phyloP scores from a whole-genome alignment of 768 basidiomycete species.

The Scleroderma citrinum region DNA sequence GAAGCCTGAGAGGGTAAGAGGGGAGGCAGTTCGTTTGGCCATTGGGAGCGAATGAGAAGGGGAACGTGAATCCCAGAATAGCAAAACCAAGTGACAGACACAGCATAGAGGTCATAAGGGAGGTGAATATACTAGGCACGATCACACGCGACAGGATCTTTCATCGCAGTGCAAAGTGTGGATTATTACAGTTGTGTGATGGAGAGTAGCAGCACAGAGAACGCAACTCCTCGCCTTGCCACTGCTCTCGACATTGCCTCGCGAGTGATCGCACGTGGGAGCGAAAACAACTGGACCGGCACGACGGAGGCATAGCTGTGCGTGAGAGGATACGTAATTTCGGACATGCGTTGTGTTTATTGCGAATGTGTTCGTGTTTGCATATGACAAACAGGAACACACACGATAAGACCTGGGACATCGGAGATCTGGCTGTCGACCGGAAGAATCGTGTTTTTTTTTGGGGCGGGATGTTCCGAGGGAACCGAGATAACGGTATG shows the following conservation, averaged over 20 bases:
- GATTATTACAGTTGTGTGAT: not conserved
- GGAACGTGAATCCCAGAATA: not conserved
- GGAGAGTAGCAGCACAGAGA: not conserved
- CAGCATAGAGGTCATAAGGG: not conserved
- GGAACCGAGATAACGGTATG: conserved; percentile 27
- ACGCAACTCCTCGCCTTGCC: not conserved
- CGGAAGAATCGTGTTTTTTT: conserved; percentile 15
- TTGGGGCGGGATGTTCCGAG: conserved; percentile 26
- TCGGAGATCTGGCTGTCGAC: conserved; percentile 23
- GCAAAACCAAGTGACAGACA: not conserved
- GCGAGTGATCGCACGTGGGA: too few relatives aligned
- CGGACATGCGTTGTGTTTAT: conserved; percentile 25
- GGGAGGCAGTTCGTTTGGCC: not conserved
- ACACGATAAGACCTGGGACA: conserved; percentile 12
- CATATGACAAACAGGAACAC: conserved; percentile 1
- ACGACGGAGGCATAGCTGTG: conserved; percentile 18
- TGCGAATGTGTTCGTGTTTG: conserved; percentile 8
- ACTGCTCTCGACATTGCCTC: not conserved
- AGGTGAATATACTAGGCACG: not conserved
- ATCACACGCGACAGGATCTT: not conserved
- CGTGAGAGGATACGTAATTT: conserved; percentile 30
- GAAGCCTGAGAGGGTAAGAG: not conserved
- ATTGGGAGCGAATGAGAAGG: not conserved
- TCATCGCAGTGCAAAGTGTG: not conserved
- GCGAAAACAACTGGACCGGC: not conserved